Base-by-base conservation (phyloP, 768 basidiomycete species). In the Serendipita sp. region DNA sequence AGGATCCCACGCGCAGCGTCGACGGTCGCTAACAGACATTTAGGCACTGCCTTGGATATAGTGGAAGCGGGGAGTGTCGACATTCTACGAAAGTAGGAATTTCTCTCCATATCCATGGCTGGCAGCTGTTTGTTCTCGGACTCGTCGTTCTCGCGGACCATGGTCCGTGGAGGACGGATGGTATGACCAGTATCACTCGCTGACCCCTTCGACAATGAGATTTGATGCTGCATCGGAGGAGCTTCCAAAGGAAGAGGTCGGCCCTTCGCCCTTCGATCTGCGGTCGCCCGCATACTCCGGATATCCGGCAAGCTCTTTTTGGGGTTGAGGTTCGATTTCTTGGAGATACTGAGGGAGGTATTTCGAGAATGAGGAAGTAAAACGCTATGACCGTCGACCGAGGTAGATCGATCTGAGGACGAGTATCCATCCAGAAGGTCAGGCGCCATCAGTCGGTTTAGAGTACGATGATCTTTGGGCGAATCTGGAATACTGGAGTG, bases 71-170 rank as follows among this genome's bases (percentile, higher is more conserved):
- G 87, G 3, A 91, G 75, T 36, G 85, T 83, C 1, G 91, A 92
- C 27, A 95, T 77, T n/a, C 93, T 84, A 43, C 87, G 86, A 75
- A 99, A 99, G 74, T 99, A 98, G 1, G 91, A 88, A 69, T 91
- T 88, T 27, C 89, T 83, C 70, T 94, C 90, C 2, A 82, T 80
- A 45, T 91, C 84, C 73, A 88, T 83, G 3, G 83, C 45, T 71
- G 69, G 70, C 33, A 66, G 74, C 63, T 67, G 68, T 70, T 63
- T 71, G 70, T 23, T 76, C 76, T 62, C 72, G 72, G 16, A 66
- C 62, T 29, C 67, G 71, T 36, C 69, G 66, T 48, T 70, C 71
- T 64, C 70, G 64, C 65, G 70, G 64, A 64, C 66, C 67, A 50
- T 37, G 44, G 73, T 72, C 62, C 69, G 62, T 8, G 52, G 63